Evolutionary conservation across 2,329 filamentous ascomycete species (phyloP).

Genomic region (Fusarium chlamydosporum): DNA sequence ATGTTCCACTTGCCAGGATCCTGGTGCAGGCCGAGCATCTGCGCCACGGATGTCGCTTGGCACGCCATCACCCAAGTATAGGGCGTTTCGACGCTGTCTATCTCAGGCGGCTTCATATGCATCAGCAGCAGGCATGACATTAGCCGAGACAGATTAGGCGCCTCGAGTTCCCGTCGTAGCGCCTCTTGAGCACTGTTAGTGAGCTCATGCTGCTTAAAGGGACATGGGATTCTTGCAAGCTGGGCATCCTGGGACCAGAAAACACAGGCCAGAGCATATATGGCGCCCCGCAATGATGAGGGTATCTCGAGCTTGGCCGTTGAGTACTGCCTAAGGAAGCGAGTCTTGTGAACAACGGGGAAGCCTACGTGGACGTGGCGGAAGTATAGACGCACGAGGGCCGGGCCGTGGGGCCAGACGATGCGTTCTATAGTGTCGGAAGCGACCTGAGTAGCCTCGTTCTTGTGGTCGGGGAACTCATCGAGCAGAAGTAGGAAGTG

Average conservation of each 20-base stretch:
- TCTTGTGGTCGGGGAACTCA: conserved; percentile 61
- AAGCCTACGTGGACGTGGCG: conserved; percentile 61
- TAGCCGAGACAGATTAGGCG: conserved; percentile 62
- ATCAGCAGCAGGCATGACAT: conserved; percentile 63
- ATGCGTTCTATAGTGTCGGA: conserved; percentile 61
- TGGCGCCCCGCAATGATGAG: conserved; percentile 60
- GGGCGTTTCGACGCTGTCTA: conserved; percentile 63
- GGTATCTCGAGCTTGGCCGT: conserved; percentile 58
- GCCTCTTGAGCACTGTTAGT: conserved; percentile 60
- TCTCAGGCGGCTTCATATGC: conserved; percentile 61
- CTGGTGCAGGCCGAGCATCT: conserved; percentile 63
- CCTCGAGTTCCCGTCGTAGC: conserved; percentile 62
- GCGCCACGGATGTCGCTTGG: conserved; percentile 61
- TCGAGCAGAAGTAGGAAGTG: conserved; percentile 63
- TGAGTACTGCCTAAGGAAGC: conserved; percentile 59
- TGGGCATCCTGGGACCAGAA: conserved; percentile 59
- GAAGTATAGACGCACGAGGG: conserved; percentile 62
- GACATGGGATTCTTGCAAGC: conserved; percentile 49
- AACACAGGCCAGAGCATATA: conserved; percentile 61
- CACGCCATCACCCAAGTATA: conserved; percentile 61
- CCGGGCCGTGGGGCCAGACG: conserved; percentile 58
- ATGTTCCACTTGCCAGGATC: conserved; percentile 61
- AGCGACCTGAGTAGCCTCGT: conserved; percentile 55
- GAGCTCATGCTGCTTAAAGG: conserved; percentile 59
- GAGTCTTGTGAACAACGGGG: conserved; percentile 61